Base-by-base conservation (phyloP, 805 yeast genomes). In the Kazachstania psychrophila region DNA sequence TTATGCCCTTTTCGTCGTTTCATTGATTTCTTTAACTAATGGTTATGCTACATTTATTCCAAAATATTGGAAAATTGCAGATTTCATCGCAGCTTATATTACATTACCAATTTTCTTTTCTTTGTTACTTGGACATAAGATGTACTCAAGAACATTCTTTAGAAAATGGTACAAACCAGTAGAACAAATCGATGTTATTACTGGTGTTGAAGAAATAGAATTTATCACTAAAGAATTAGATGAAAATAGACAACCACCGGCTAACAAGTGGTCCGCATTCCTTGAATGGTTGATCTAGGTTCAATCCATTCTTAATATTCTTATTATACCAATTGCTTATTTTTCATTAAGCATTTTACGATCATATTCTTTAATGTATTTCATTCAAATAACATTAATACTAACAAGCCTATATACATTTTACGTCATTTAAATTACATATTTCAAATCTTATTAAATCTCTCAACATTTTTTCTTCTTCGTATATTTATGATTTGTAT, bases 31-130 rank as follows among this genome's bases (percentile, higher is more conserved):
- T 22, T 35, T 81, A 31, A 79, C 87, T n/a, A 80, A 81, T 48
- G 88, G 88, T 39, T 81, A 77, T 52, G 77, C 72, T 3, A 79
- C 74, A 5, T 79, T 80, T 42, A 58, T 80, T 41, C 66, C 66
- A 14, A 54, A 51, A 20, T 48, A 58, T 34, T 77, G 77, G 65
- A 67, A 65, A 11, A 69, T 57, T 1, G 56, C 72, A 6, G 78
- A 77, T 54, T 80, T 80, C 48, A 60, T 80, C 34, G 87, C 88
- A 23, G 81, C 87, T 8, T 80, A 80, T 58, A 66, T 80, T 41
- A 79, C 86, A 0, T 52, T 80, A 27, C 60, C 60, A 9, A 36
- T 57, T 5, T 54, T 57, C 52, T 54, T 72, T 3, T 60, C 60
- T 4, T 61, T 80, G 31, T 79, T 73, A 55, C 42, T 70, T 30